These are phyloP conservation scores for Harringtonia aguacate DNA, from an alignment of 2,329 filamentous ascomycete species.

Conservation along the genomic window DNA sequence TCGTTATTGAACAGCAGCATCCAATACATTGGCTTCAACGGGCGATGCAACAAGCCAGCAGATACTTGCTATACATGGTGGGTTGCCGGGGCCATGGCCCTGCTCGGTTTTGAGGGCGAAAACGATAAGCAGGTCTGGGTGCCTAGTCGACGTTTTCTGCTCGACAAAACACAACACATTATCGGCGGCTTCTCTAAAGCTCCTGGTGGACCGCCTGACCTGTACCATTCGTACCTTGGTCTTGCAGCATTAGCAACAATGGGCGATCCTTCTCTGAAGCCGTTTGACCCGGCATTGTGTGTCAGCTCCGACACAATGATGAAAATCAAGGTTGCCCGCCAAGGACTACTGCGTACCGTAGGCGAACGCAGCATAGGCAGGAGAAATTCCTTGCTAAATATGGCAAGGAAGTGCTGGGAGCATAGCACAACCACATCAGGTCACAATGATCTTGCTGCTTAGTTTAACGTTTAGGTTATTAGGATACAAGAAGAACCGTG, in stretches of 20 bases:
- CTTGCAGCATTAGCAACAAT: conserved; percentile 69
- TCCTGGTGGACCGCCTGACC: conserved; percentile 57
- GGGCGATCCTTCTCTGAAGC: conserved; percentile 57
- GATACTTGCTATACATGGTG: conserved; percentile 98
- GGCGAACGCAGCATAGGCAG: background rate
- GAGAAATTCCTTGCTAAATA: background rate
- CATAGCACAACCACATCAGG: conserved; percentile 20
- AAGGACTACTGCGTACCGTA: conserved; percentile 18
- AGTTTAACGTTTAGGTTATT: too few species aligned
- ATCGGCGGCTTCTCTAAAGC: conserved; percentile 76
- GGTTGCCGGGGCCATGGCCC: conserved; percentile 56
- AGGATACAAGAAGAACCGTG: too few species aligned
- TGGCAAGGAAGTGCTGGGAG: conserved; percentile 4
- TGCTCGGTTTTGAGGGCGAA: conserved; percentile 44
- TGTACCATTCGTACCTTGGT: conserved; percentile 85
- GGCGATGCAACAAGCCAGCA: conserved; percentile 78
- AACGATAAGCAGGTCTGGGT: conserved; percentile 40
- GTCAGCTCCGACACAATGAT: conserved; percentile 51
- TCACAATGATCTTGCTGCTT: conserved; percentile 13
- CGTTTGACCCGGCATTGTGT: conserved; percentile 66
- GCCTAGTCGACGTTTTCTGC: conserved; percentile 64
- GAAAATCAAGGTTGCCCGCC: conserved; percentile 37
- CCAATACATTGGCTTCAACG: conserved; percentile 64
- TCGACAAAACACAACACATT: conserved; percentile 76
- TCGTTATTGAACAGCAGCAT: background rate